Percentiles rank a stretch among this genome's conserved stretches.
phyloP scores from a whole-genome alignment of 345 rosid species.

The Citrus trifoliata region DNA sequence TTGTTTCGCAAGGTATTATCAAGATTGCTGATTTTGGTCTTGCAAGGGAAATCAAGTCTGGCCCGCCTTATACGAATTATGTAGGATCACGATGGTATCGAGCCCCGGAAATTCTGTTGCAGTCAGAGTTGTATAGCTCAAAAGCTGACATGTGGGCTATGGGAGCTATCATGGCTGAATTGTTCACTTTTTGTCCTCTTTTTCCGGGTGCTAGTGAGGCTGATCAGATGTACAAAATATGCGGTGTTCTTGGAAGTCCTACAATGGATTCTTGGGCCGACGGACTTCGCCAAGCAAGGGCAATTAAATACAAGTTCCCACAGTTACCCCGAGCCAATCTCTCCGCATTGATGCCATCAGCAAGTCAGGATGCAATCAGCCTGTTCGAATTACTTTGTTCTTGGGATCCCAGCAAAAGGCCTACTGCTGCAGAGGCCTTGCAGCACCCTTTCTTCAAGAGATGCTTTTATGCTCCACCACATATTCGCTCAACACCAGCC shows the following conservation, averaged over 20 bases:
- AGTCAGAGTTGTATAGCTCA: background rate
- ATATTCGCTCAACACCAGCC: slow-evolving; percentile 43
- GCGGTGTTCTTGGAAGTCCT: slow-evolving; percentile 78
- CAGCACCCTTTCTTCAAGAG: slow-evolving; percentile 92
- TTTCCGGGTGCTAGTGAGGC: slow-evolving; percentile 86
- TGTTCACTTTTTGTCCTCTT: slow-evolving; percentile 68
- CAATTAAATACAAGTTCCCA: slow-evolving; percentile 53
- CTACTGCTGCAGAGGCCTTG: slow-evolving; percentile 69
- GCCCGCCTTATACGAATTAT: background rate
- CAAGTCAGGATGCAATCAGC: slow-evolving; percentile 55
- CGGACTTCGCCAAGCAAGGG: slow-evolving; percentile 23
- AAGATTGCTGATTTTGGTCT: slow-evolving; percentile 93
- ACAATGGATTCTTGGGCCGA: slow-evolving; percentile 65
- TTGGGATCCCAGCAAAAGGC: slow-evolving; percentile 90
- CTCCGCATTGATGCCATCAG: slow-evolving; percentile 51
- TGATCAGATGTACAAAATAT: slow-evolving; percentile 88
- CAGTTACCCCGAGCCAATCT: slow-evolving; percentile 53
- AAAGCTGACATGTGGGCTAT: slow-evolving; percentile 27
- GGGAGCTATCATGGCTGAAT: slow-evolving; percentile 94
- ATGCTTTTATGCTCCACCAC: slow-evolving; percentile 76
- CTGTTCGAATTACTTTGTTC: slow-evolving; percentile 70
- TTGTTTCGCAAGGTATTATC: slow-evolving; percentile 59
- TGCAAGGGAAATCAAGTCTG: background rate
- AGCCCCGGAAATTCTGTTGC: background rate
- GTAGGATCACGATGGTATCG: background rate